A percentile compares a stretch with the other conserved stretches of the same genome.
phyloP scores from a whole-genome alignment of 176 grass and related monocot genomes.

The Paspalum notatum region DNA sequence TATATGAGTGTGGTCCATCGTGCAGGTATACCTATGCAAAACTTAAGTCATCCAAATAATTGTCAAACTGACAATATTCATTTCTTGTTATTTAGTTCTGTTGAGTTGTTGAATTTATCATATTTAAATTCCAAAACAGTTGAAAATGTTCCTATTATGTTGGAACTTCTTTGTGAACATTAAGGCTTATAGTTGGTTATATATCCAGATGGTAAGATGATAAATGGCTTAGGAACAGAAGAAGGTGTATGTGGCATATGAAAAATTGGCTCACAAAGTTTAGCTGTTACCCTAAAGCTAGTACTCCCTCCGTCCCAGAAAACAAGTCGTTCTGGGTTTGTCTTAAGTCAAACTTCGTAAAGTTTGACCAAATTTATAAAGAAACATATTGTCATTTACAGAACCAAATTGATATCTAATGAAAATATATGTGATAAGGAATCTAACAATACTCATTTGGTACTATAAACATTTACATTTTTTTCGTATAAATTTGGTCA shows the following conservation, averaged over 20 bases:
- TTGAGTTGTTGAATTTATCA: neutral
- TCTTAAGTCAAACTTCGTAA: too few relatives aligned
- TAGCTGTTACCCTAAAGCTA: neutral
- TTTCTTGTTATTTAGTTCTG: neutral
- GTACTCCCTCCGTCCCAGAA: too few relatives aligned
- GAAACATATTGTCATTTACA: too few relatives aligned
- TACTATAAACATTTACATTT: too few relatives aligned
- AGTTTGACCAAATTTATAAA: too few relatives aligned
- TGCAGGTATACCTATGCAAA: constrained; percentile 37
- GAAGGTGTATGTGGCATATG: neutral
- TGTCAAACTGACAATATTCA: neutral
- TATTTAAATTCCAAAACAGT: neutral
- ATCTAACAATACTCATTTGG: too few relatives aligned
- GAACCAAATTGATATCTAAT: too few relatives aligned
- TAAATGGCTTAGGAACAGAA: constrained; percentile 12
- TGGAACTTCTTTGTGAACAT: neutral
- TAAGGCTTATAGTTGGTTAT: neutral
- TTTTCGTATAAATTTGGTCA: too few relatives aligned
- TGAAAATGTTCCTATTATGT: neutral
- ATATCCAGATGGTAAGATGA: neutral
- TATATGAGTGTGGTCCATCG: constrained; percentile 79
- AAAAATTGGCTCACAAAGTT: neutral
- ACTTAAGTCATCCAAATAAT: neutral
- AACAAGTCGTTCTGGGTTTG: too few relatives aligned
- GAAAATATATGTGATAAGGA: too few relatives aligned